phyloP scores from a whole-genome alignment of 768 basidiomycete species.

The Pilatotrama ljubarskyi region DNA sequence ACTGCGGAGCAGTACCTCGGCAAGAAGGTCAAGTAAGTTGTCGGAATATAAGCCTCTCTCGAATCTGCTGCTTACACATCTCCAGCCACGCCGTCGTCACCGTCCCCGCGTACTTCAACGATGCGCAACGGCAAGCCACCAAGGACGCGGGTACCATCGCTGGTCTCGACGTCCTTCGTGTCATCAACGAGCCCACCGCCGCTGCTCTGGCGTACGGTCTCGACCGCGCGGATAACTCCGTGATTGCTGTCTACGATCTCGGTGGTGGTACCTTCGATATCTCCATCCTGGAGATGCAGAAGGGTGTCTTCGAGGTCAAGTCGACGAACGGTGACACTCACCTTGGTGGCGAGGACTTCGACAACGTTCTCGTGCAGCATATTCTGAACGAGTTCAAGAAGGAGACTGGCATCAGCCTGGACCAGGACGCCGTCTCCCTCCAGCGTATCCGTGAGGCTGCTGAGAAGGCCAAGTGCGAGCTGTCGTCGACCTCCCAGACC shows the following conservation, averaged over 20 bases:
- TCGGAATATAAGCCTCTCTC: background rate
- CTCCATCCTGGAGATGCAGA: constrained; percentile 99
- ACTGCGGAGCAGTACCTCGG: constrained; percentile 93
- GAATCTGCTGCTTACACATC: constrained; percentile 4
- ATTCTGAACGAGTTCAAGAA: constrained; percentile 94
- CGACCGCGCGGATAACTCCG: constrained; percentile 74
- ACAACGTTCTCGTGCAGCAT: constrained; percentile 83
- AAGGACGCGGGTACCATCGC: constrained; percentile 98
- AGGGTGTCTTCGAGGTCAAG: constrained; percentile 99
- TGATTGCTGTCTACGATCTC: constrained; percentile 98
- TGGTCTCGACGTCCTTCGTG: constrained; percentile 94
- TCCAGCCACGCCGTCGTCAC: constrained; percentile 85
- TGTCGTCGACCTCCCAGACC: constrained; percentile 92
- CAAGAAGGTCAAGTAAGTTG: constrained; percentile 89
- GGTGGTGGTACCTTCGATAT: constrained; percentile 99
- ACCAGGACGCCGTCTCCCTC: constrained; percentile 90
- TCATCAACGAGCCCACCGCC: constrained; percentile 99
- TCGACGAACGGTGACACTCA: constrained; percentile 99
- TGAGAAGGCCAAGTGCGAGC: constrained; percentile 99
- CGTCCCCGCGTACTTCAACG: constrained; percentile 99
- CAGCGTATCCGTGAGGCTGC: constrained; percentile 99
- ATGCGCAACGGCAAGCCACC: constrained; percentile 98
- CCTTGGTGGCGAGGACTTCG: constrained; percentile 95
- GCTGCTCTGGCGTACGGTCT: constrained; percentile 98
- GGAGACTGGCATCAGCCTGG: constrained; percentile 79